Evolutionary conservation across 306 rosid genomes (phyloP).

Genomic region (Casuarina glauca): DNA sequence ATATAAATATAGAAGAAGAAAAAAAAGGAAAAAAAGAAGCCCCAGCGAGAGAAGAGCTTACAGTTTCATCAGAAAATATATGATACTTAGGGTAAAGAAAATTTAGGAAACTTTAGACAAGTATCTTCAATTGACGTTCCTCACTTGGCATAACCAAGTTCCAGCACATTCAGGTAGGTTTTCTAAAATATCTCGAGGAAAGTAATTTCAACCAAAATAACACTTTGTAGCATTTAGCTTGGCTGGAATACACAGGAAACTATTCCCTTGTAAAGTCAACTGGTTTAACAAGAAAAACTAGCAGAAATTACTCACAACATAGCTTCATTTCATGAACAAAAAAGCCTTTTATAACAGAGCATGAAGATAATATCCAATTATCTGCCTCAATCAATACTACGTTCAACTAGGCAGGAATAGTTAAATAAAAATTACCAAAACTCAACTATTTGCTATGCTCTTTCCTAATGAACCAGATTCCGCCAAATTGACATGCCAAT

Average conservation of each 20-base stretch:
- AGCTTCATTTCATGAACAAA: slow-evolving; percentile 8
- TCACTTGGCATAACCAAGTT: too few relatives aligned
- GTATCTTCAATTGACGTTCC: not conserved
- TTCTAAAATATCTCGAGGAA: not conserved
- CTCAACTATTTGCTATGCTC: not conserved
- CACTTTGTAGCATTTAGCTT: not conserved
- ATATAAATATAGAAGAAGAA: too few relatives aligned
- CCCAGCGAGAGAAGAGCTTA: not conserved
- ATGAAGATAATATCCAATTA: not conserved
- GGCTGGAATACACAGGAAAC: too few relatives aligned
- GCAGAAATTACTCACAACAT: slow-evolving; percentile 11
- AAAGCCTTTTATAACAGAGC: not conserved
- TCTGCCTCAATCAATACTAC: slow-evolving; percentile 23
- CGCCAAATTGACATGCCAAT: not conserved
- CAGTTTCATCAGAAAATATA: not conserved
- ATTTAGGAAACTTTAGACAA: not conserved
- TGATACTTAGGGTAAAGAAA: not conserved
- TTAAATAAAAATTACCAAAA: not conserved
- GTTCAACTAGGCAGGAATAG: not conserved
- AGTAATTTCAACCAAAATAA: not conserved
- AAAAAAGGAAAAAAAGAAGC: not conserved
- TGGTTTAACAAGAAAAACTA: slow-evolving; percentile 1
- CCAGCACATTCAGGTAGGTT: not conserved
- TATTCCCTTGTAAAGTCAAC: too few relatives aligned
- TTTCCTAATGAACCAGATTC: not conserved